Evolutionary conservation across 495 filamentous ascomycete species (phyloP), one percentile per base, ranked within the genome.

Genomic region (Thermochaetoides thermophila): DNA sequence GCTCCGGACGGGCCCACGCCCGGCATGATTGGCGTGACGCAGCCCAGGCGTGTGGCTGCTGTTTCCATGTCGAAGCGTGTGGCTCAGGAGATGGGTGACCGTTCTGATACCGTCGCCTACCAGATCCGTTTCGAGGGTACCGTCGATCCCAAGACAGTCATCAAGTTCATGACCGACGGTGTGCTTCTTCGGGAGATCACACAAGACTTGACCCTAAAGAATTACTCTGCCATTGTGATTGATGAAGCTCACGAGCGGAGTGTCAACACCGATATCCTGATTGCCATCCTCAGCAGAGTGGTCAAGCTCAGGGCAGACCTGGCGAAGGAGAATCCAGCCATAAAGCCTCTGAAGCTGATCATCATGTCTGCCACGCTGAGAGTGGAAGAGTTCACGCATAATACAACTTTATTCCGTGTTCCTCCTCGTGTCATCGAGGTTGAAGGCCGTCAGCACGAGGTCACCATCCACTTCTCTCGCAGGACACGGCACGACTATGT

Each of bases 151-250:
- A 77, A 86, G 38, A 99, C 91, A 0, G 78, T 85, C 2, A 76
- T 96, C 51, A 99, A 99, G 54, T 99, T 96, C 57, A 95, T 99
- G 84, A 99, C 91, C 0, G 91, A 99, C 52, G 91, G 91, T 63
- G 84, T 99, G 16, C 63, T 99, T 35, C 68, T 99, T 10, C 75
- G 87, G 31, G 91, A 99, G 49, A 78, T 94, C 27, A 73, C 81
- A 0, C 73, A 87, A 37, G 91, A 99, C 49, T 87, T 96, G 52
- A 62, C 81, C 3, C 61, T 99, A 17, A 72, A 65, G n/a, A 94
- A 92, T 39, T 99, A 99, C 53, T 94, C 86, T 2, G 75, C 78
- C 26, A 78, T 99, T 27, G 68, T 99, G 27, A 84, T 99, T 46
- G 91, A 99, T 52, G 91, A 99, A 59, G 91, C 91, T 8, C 91